These are phyloP conservation scores for Breviolum minutum DNA, from an alignment of 73 alveolate species.

Conservation along the genomic window DNA sequence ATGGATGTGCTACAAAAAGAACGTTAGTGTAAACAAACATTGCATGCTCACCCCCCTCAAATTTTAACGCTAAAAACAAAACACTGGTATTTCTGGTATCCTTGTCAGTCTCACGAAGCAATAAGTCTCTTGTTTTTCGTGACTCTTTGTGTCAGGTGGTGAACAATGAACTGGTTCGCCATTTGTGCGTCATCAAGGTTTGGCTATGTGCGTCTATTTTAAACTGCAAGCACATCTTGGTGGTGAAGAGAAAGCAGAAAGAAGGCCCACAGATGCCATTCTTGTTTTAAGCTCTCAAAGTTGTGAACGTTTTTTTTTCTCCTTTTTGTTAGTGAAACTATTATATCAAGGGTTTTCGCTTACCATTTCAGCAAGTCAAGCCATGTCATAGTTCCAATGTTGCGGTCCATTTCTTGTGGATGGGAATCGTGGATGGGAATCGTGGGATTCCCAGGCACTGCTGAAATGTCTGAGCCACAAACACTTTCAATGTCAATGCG, in stretches of 20 bases:
- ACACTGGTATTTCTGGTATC: background rate
- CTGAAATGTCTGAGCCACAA: background rate
- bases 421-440: too few relatives aligned
- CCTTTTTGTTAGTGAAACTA: too few relatives aligned
- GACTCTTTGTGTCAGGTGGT: slow-evolving; percentile 10
- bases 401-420: background rate
- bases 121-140: background rate
- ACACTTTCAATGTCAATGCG: slow-evolving; percentile 37
- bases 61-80: too few relatives aligned
- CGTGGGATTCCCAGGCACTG: background rate
- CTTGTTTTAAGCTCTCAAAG: background rate
- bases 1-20: too few relatives aligned
- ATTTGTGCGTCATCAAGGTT: slow-evolving; percentile 30
- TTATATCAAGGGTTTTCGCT: background rate
- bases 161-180: slow-evolving; percentile 39
- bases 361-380: background rate
- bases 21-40: too few relatives aligned
- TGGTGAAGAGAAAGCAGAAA: slow-evolving; percentile 64
- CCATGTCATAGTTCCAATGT: background rate
- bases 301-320: background rate
- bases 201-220: slow-evolving; percentile 44
- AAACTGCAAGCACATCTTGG: slow-evolving; percentile 59
- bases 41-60: background rate
- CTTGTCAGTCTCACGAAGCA: too few relatives aligned
- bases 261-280: background rate